phyloP scores from a whole-genome alignment of 2,329 filamentous ascomycete species.

The Thielaviopsis musarum region DNA sequence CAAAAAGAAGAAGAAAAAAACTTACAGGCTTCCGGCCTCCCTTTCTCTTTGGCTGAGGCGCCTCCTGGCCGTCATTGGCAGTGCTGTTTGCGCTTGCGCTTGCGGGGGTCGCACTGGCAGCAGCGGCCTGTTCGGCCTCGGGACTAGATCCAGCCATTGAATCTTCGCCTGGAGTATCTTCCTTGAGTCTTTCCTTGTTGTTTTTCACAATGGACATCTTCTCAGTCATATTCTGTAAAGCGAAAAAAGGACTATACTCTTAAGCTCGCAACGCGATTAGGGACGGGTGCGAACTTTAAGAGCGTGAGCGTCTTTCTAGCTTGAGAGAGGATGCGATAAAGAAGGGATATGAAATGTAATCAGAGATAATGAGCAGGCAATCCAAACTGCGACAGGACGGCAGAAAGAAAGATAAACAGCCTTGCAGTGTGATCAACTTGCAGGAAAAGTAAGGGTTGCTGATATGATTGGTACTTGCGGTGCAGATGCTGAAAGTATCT shows the following conservation, averaged over 20 bases:
- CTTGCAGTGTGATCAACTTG: background rate
- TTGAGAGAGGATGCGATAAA: background rate
- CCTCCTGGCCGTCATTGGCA: conserved; percentile 28
- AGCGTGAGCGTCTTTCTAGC: background rate
- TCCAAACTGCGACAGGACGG: too few relatives aligned
- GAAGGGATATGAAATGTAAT: background rate
- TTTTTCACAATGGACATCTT: conserved; percentile 51
- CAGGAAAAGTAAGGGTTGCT: background rate
- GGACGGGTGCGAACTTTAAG: background rate
- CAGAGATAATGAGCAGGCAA: background rate
- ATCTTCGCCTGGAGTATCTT: conserved; percentile 44
- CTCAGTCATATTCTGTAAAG: conserved; percentile 40
- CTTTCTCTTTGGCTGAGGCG: conserved; percentile 75
- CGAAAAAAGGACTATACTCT: conserved; percentile 7
- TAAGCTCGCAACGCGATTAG: background rate
- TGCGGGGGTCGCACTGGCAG: conserved; percentile 14
- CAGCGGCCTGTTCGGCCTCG: conserved; percentile 32
- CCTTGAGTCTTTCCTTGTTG: conserved; percentile 33
- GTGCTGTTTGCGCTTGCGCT: conserved; percentile 14
- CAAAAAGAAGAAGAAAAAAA: conserved; percentile 25
- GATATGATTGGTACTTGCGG: background rate
- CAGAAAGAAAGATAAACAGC: too few relatives aligned
- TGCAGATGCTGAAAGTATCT: background rate
- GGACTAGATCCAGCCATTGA: conserved; percentile 40
- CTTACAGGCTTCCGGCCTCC: conserved; percentile 91